phyloP scores from a whole-genome alignment of 2,329 filamentous ascomycete species.

The Sordariomycetes sp. region DNA sequence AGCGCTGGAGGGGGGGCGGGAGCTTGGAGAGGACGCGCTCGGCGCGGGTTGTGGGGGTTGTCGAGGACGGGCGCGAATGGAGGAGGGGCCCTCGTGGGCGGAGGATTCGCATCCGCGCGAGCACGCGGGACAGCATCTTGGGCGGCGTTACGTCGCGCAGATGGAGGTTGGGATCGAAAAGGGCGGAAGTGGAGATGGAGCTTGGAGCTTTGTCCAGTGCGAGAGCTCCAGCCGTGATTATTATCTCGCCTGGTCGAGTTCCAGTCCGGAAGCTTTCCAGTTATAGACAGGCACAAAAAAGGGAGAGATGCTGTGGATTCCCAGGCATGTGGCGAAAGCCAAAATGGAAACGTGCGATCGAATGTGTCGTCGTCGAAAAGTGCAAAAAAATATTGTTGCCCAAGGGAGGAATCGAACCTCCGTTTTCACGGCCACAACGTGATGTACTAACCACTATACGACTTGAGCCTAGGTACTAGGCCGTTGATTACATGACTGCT shows the following conservation, averaged over 20 bases:
- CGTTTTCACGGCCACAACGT: conserved; percentile 1
- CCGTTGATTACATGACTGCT: background rate
- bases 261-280: too few species aligned
- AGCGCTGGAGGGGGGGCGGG: conserved; percentile 56
- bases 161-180: too few species aligned
- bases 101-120: background rate
- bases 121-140: background rate
- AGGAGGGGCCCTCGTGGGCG: background rate
- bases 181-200: too few species aligned
- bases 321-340: too few species aligned
- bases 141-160: too few species aligned
- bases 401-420: conserved; percentile 1
- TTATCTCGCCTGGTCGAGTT: too few species aligned
- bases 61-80: background rate
- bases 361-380: background rate
- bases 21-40: conserved; percentile 36
- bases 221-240: too few species aligned
- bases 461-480: background rate
- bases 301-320: too few species aligned
- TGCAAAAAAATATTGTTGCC: background rate
- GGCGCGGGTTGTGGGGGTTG: conserved; percentile 1
- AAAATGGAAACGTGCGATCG: background rate
- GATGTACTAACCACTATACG: conserved; percentile 1
- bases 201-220: background rate
- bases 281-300: too few species aligned